Conservation (phyloP, 108 stramenopile genomes). For the Nitzschia sp. region DNA sequence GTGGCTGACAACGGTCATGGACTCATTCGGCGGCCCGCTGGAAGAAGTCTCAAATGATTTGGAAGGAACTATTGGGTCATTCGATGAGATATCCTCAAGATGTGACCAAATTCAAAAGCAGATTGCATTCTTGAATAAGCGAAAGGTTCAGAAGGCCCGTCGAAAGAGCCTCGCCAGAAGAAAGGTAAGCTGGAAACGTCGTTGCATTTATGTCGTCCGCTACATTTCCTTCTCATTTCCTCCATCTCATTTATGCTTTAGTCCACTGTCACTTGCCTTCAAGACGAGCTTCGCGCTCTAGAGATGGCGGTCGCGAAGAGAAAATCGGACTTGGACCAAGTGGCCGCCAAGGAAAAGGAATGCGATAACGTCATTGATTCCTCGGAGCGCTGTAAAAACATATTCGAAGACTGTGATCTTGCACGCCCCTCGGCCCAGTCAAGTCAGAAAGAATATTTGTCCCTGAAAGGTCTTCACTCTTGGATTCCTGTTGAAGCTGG, state of each 20-base stretch:
- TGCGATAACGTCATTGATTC: background rate
- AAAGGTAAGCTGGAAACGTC: slow-evolving; percentile 12
- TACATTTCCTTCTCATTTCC: background rate
- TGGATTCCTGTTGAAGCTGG: background rate
- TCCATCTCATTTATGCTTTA: background rate
- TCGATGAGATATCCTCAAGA: background rate
- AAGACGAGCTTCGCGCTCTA: slow-evolving; percentile 1
- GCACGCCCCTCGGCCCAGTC: background rate
- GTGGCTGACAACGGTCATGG: slow-evolving; percentile 51
- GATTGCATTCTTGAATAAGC: slow-evolving; percentile 7
- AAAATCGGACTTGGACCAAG: background rate
- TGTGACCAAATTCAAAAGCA: background rate
- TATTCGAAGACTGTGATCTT: background rate
- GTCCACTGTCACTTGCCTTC: background rate
- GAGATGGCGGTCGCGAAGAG: background rate
- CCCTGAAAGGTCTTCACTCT: slow-evolving; percentile 7
- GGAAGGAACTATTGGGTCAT: background rate
- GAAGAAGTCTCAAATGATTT: slow-evolving; percentile 2
- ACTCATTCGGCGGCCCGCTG: slow-evolving; percentile 23
- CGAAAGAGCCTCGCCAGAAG: slow-evolving; percentile 25
- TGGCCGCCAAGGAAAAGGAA: background rate
- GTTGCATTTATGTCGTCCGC: background rate
- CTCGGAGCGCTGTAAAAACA: background rate
- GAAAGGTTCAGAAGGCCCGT: slow-evolving; percentile 10
- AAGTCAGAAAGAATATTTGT: slow-evolving; percentile 7